Base-by-base conservation (phyloP, 768 basidiomycete species). In the Suillus luteus region DNA sequence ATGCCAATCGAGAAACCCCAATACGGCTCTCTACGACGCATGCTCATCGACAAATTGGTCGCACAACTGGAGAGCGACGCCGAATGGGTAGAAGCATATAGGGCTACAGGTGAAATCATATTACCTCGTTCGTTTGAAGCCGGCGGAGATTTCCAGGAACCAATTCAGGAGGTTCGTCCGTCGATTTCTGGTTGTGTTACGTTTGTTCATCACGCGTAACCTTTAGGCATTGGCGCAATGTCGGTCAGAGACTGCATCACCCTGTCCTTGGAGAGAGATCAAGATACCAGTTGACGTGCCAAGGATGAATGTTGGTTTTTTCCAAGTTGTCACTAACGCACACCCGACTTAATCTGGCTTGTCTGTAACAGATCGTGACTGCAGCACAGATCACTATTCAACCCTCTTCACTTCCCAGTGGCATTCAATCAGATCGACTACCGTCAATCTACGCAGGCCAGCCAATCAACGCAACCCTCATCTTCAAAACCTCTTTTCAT, bases 221-320 rank as follows among this genome's bases (percentile, higher is more conserved):
- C n/a, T 24, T 9, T 38, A 76, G 75, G 66, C 52, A 5, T 61
- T 89, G 41, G 77, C 77, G 27, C 73, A 71, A 61, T 81, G 83
- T 62, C 79, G 77, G 67, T 78, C 73, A 14, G 70, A 80, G 14
- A 70, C 75, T 66, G 82, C 17, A 68, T 68, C 61, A 6, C 64
- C 69, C 54, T 73, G 70, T 22, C 70, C 78, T 19, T 96, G 93
- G 93, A 82, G 87, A 51, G 86, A 89, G 67, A 83, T 96, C 51
- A 82, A 80, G 63, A 92, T 96, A 55, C 93, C 93, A 31, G 90
- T 96, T 6, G 95, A 96, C 70, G 82, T 96, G 37, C 95, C 95
- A 68, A 79, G 79, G 63, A 89, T 93, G 83, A 86, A 88, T 70
- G 95, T 93, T 63, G 76, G 90, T 77, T 54, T 17, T 17, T 8